Evolutionary conservation across 2,329 filamentous ascomycete species (phyloP), one percentile per base, ranked within the genome.

Genomic region (Aspergillus clavatus): DNA sequence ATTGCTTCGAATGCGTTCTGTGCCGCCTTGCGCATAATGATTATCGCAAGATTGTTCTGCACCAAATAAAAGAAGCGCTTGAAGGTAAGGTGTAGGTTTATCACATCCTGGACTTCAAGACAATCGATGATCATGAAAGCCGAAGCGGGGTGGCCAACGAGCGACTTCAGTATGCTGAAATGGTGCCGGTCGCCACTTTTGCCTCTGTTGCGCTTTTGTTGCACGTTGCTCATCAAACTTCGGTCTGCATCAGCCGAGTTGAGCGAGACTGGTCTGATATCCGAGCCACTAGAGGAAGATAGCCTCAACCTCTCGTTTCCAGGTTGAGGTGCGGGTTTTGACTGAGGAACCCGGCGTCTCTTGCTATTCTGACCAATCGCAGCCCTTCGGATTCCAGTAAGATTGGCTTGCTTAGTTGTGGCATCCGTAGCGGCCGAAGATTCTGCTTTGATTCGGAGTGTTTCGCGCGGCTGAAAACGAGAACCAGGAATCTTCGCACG

Each of bases 51-150:
- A 53, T 83, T 73, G 41, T 71, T 69, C 59, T 84, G 78, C 57
- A 87, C 63, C 22, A 81, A 71, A 38, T 69, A 62, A 58, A 88
- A 77, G 59, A 87, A 84, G 27, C 76, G 71, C 43, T 73, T 78
- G 61, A 79, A 85, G 53, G 81, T 78, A 52, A 76, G 71, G 70
- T 86, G 88, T 26, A 89, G 72, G 36, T 70, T 75, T 47, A 89
- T 61, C 5, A 89, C 70, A 42, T 83, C 80, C 11, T 68, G 58
- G 0, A 79, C 66, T 6, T 65, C 61, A 16, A 88, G 72, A 46
- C 78, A 71, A 52, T 74, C 72, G 46, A 77, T 75, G 6, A 87
- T 57, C 39, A 76, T 68, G 38, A 82, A 68, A 36, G 76, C 65
- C 3, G 87, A 65, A 42, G 82, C 77, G 4, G 75, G 44, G 21